Percentiles rank a stretch among this genome's conserved stretches.
phyloP scores from a whole-genome alignment of 1,284 basidiomycete species.

The Exsudoporus floridanus region DNA sequence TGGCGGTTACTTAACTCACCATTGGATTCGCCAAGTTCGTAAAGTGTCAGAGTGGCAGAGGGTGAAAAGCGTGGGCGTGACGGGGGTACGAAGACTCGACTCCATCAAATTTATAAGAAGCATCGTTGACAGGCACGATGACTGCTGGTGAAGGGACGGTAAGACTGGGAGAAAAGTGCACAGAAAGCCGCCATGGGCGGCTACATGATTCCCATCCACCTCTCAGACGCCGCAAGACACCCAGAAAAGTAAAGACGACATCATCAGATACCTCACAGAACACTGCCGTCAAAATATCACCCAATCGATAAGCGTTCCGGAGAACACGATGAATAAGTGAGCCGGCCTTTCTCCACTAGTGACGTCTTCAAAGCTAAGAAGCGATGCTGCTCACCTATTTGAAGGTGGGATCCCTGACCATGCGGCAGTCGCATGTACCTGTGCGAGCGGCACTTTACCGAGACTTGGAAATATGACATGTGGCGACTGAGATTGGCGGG shows the following conservation, averaged over 20 bases:
- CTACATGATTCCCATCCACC: slow-evolving; percentile 5
- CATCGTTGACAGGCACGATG: neutral
- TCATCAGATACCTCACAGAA: neutral
- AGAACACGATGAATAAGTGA: slow-evolving; percentile 18
- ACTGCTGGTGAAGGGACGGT: neutral
- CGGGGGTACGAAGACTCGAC: neutral
- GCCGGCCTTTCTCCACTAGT: slow-evolving; percentile 1
- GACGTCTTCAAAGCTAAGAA: slow-evolving; percentile 12
- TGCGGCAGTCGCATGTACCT: slow-evolving; percentile 15
- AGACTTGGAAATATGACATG: neutral
- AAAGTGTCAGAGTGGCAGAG: slow-evolving; percentile 1
- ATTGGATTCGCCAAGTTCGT: neutral
- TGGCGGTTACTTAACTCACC: slow-evolving; percentile 10
- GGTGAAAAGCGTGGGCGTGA: neutral
- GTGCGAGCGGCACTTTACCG: neutral
- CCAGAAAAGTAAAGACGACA: slow-evolving; percentile 6
- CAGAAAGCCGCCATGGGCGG: slow-evolving; percentile 14
- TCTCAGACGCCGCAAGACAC: neutral
- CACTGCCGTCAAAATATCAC: slow-evolving; percentile 4
- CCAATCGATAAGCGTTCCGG: slow-evolving; percentile 14
- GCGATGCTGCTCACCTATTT: slow-evolving; percentile 3
- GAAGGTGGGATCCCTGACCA: slow-evolving; percentile 15
- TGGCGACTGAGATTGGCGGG: neutral
- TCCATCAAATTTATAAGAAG: slow-evolving; percentile 23
- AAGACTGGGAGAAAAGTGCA: neutral